Evolutionary conservation across 305 asterid species (phyloP).

Genomic region (Petunia hybrid): DNA sequence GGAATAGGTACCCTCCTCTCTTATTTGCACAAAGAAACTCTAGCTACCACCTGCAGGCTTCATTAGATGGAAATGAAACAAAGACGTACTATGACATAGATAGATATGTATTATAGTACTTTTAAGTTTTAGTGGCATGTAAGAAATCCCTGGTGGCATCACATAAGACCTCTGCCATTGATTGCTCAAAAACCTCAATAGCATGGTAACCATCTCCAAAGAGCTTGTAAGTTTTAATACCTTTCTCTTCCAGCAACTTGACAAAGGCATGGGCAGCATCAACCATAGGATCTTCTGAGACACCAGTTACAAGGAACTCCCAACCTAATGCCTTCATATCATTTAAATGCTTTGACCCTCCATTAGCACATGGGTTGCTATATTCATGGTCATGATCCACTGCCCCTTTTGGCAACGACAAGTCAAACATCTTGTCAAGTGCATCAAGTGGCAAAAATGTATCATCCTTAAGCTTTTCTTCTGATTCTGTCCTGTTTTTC

Average conservation of each 20-base stretch:
- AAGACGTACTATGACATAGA: not conserved
- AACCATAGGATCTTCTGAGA: conserved; percentile 54
- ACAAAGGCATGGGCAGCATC: conserved; percentile 53
- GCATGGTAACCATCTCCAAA: conserved; percentile 62
- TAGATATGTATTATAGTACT: not conserved
- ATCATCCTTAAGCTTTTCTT: conserved; percentile 49
- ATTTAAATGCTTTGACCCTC: conserved; percentile 42
- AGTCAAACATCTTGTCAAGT: conserved; percentile 52
- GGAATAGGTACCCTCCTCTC: not conserved
- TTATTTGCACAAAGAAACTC: not conserved
- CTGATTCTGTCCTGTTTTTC: conserved; percentile 54
- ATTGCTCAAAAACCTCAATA: conserved; percentile 50
- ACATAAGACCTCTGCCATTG: conserved; percentile 33
- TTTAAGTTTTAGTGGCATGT: not conserved
- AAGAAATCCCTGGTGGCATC: conserved; percentile 33
- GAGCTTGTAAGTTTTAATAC: conserved; percentile 37
- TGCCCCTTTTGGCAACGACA: conserved; percentile 55
- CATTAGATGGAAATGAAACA: not conserved
- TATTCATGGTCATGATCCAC: conserved; percentile 58
- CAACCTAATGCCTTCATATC: conserved; percentile 44
- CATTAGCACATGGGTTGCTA: conserved; percentile 46
- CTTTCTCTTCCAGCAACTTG: conserved; percentile 50
- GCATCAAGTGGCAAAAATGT: conserved; percentile 45
- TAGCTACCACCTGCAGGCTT: too few relatives aligned
- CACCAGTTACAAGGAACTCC: conserved; percentile 59